Percentiles rank a stretch among this genome's conserved stretches.
Evolutionary conservation across 805 yeast species (phyloP).

Genomic region (Kluyveromyces lactis): DNA sequence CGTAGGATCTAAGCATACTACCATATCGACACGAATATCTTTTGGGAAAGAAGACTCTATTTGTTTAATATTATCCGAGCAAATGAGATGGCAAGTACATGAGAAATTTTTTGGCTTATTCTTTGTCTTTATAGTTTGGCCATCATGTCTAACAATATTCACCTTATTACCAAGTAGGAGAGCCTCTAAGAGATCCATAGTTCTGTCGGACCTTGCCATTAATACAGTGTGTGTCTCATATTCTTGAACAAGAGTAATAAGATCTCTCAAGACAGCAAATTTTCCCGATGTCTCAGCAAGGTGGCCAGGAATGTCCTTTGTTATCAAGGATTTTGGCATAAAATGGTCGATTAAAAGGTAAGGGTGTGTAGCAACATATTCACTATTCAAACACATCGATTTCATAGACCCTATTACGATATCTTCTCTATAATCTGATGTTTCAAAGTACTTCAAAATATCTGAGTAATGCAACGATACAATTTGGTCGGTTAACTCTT

Average conservation of each 20-base stretch:
- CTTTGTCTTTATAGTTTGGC: slow-evolving; percentile 46
- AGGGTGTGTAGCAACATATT: slow-evolving; percentile 82
- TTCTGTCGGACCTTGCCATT: slow-evolving; percentile 58
- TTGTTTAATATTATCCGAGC: slow-evolving; percentile 26
- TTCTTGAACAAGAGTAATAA: slow-evolving; percentile 47
- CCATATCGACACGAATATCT: slow-evolving; percentile 40
- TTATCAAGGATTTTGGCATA: slow-evolving; percentile 69
- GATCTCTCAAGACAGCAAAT: slow-evolving; percentile 58
- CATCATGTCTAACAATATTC: slow-evolving; percentile 50
- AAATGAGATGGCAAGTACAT: slow-evolving; percentile 37
- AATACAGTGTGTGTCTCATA: slow-evolving; percentile 51
- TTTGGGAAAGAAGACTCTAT: slow-evolving; percentile 16
- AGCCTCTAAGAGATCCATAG: slow-evolving; percentile 68
- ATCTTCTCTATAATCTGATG: slow-evolving; percentile 38
- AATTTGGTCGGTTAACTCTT: slow-evolving; percentile 83
- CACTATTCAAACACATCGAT: slow-evolving; percentile 67
- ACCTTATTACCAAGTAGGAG: slow-evolving; percentile 54
- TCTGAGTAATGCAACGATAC: slow-evolving; percentile 88
- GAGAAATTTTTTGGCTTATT: slow-evolving; percentile 21
- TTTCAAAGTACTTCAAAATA: slow-evolving; percentile 76
- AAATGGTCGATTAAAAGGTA: slow-evolving; percentile 75
- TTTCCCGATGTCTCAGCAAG: slow-evolving; percentile 78
- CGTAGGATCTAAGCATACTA: slow-evolving; percentile 57
- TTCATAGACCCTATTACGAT: slow-evolving; percentile 68
- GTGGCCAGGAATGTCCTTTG: slow-evolving; percentile 62